phyloP scores from a whole-genome alignment of 768 basidiomycete species.

The Tephrocybe sp. region DNA sequence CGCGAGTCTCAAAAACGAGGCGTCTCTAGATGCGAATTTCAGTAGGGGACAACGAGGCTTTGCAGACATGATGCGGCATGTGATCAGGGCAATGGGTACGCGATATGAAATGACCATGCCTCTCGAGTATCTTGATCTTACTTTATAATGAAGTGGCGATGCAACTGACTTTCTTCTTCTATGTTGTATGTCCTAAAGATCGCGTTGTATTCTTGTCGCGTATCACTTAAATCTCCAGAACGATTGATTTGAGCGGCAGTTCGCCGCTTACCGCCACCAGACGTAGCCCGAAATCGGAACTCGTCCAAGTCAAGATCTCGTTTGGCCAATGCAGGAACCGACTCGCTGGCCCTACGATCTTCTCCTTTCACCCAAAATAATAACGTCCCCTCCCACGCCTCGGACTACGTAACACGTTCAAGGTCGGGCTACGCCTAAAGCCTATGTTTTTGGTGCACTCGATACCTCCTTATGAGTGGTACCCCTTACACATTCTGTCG shows the following conservation, averaged over 20 bases:
- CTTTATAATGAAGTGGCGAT: slow-evolving; percentile 11
- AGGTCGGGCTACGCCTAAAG: slow-evolving; percentile 21
- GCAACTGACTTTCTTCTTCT: slow-evolving; percentile 3
- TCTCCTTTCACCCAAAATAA: slow-evolving; percentile 8
- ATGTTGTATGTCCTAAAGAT: slow-evolving; percentile 8
- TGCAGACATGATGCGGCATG: background rate
- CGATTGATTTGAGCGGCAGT: background rate
- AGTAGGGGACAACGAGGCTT: background rate
- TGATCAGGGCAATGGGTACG: slow-evolving; percentile 3
- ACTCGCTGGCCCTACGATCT: background rate
- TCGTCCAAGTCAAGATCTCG: background rate
- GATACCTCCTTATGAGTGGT: slow-evolving; percentile 7
- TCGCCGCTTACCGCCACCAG: background rate
- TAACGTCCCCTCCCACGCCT: slow-evolving; percentile 10
- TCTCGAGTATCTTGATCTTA: background rate
- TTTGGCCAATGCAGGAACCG: slow-evolving; percentile 3
- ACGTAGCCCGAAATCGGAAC: slow-evolving; percentile 9
- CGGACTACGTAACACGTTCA: slow-evolving; percentile 10
- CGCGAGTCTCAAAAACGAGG: too few relatives aligned
- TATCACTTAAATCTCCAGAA: background rate
- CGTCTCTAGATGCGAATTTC: too few relatives aligned
- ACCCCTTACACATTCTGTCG: slow-evolving; percentile 2
- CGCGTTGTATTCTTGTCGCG: background rate
- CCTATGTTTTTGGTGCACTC: slow-evolving; percentile 12
- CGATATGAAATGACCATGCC: background rate